Evolutionary conservation across 2,329 filamentous ascomycete species (phyloP), one percentile per base, ranked within the genome.

Genomic region (Fusarium albidum): DNA sequence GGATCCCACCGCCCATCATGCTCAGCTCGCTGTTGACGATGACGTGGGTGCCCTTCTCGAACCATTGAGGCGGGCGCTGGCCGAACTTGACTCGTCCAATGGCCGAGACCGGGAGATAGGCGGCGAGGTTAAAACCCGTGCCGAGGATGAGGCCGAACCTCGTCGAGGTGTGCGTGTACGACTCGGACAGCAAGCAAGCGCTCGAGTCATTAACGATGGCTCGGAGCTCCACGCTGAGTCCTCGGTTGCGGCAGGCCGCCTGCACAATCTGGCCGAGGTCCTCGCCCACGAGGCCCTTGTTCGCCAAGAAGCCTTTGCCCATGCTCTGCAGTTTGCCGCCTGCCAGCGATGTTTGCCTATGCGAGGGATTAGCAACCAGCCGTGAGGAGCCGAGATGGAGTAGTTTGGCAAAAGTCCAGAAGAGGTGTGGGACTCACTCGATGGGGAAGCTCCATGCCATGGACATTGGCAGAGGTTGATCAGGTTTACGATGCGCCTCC

Each of bases 381-480:
- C 21, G 21, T 21, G 7, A 21, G 21, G 5, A 21, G 21, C 21
- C 21, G 21, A 21, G 7, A 21, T 21, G 21, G 21, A 21, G 7
- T 21, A 21, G 5, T 5, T 21, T 21, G 21, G 21, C 21, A 21
- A n/a, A n/a, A n/a, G n/a, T n/a, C 21, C 21, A 4, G 7, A 21
- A 12, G 18, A 43, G 32, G 15, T 15, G 34, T 7, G 27, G n/a
- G 26, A 77, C 83, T 68, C 76, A 88, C 85, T 89, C 83, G 37
- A 89, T 84, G 21, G 86, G 86, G 63, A 90, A 90, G 52, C 86
- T 89, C 85, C 86, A 89, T 6, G 86, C 83, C 55, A 89, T 69
- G 1, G 85, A 85, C 73, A 88, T 77, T 9, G 80, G 80, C 44
- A 89, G 72, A 25, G 81, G 77, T 3, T 74, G 70, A 18, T 75